These are phyloP conservation scores for Cadophora luteo-olivacea DNA, from an alignment of 2,329 filamentous ascomycete species.

Conservation along the genomic window DNA sequence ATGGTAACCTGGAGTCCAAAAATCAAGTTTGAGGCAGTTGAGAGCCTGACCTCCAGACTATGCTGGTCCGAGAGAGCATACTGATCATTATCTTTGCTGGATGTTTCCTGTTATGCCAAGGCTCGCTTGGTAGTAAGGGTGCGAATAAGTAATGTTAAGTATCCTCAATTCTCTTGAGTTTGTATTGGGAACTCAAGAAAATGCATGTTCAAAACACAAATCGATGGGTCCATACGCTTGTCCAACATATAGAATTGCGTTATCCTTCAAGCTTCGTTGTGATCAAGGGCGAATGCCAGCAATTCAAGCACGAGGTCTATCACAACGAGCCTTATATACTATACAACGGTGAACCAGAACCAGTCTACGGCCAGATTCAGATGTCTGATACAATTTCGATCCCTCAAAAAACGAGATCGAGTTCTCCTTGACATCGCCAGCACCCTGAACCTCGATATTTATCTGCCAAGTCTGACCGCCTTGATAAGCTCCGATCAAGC, in stretches of 20 bases:
- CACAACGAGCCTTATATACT: not conserved
- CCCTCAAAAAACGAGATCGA: not conserved
- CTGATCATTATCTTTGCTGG: not conserved
- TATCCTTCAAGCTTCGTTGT: not conserved
- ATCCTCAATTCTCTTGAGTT: not conserved
- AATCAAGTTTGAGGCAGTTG: no score
- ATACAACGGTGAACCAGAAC: not conserved
- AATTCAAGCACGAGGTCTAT: not conserved
- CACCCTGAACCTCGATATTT: not conserved
- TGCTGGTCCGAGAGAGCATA: not conserved
- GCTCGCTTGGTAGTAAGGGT: not conserved
- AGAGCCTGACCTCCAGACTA: not conserved
- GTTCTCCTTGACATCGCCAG: not conserved
- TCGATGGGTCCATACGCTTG: not conserved
- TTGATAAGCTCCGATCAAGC: constrained; percentile 20
- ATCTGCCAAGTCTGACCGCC: constrained; percentile 10
- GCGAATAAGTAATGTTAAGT: not conserved
- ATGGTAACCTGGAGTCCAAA: not conserved
- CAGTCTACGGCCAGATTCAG: no score
- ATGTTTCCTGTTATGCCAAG: not conserved
- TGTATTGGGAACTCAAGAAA: not conserved
- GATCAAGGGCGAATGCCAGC: not conserved
- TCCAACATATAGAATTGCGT: not conserved
- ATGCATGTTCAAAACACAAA: not conserved
- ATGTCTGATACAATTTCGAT: not conserved